phyloP scores from a whole-genome alignment of 257 asterid genomes.

The Nicotiana tabacum region DNA sequence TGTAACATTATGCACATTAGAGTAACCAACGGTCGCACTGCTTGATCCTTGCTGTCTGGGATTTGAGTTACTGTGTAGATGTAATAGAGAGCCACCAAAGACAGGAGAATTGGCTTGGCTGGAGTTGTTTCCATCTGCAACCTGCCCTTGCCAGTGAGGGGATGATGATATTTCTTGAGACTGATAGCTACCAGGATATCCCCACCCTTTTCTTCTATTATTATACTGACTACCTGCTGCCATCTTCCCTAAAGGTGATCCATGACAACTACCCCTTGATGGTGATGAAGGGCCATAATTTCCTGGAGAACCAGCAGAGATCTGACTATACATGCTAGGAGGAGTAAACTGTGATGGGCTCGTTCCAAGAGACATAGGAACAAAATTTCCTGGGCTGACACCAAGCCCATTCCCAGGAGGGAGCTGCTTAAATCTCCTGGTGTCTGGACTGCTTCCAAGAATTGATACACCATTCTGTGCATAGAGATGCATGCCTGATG shows the following conservation, averaged over 20 bases:
- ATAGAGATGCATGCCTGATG: conserved; percentile 73
- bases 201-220: conserved; percentile 74
- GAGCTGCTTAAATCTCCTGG: conserved; percentile 70
- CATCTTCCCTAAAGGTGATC: conserved; percentile 86
- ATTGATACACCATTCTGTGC: conserved; percentile 62
- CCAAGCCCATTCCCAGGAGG: conserved; percentile 80
- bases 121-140: conserved; percentile 38
- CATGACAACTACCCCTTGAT: conserved; percentile 76
- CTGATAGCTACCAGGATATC: conserved; percentile 51
- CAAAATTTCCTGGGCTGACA: conserved; percentile 82
- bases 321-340: conserved; percentile 69
- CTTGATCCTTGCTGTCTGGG: conserved; percentile 68
- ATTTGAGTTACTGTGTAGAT: conserved; percentile 47
- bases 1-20: conserved; percentile 35
- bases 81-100: conserved; percentile 50
- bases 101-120: conserved; percentile 46
- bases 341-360: conserved; percentile 99
- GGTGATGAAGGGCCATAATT: conserved; percentile 96
- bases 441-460: conserved; percentile 86
- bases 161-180: conserved; percentile 57
- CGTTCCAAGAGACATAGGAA: conserved; percentile 94
- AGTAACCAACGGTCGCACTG: conserved; percentile 44
- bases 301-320: conserved; percentile 82
- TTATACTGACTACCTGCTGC: conserved; percentile 74
- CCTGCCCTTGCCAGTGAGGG: conserved; percentile 60